Conservation (phyloP, 2,329 filamentous ascomycete genomes). For the Thelonectria rubi region DNA sequence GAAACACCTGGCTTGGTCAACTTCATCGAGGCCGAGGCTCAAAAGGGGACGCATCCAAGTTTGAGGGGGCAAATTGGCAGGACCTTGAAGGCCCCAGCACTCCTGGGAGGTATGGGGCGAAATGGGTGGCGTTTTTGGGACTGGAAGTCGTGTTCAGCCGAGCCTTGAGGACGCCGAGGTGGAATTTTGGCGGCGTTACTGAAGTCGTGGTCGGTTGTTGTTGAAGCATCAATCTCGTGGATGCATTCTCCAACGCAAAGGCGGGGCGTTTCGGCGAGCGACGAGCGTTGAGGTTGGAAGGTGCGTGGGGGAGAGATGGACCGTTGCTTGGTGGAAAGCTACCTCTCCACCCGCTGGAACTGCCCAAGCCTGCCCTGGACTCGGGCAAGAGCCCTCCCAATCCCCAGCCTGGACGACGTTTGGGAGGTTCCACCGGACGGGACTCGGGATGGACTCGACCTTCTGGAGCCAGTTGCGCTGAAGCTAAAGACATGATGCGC, state of each 20-base stretch:
- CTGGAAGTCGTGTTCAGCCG: neutral
- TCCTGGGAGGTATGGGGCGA: constrained; percentile 10
- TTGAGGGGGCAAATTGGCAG: constrained; percentile 7
- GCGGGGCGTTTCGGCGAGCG: constrained; percentile 19
- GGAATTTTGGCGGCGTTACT: neutral
- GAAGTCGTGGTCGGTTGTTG: neutral
- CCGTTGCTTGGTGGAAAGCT: constrained; percentile 41
- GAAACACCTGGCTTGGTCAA: constrained; percentile 7
- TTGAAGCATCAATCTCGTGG: neutral
- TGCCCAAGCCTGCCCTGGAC: constrained; percentile 18
- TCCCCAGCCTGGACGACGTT: no score
- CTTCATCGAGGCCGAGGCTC: constrained; percentile 8
- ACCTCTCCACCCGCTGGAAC: constrained; percentile 5
- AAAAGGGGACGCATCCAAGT: constrained; percentile 15
- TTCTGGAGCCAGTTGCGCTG: constrained; percentile 25
- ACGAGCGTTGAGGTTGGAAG: neutral
- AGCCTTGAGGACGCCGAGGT: neutral
- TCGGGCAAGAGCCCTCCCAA: constrained; percentile 27
- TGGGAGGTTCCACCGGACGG: no score
- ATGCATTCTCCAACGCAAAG: constrained; percentile 11
- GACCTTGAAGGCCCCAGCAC: neutral
- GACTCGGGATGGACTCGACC: constrained; percentile 13
- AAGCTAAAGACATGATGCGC: constrained; percentile 19
- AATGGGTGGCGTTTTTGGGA: constrained; percentile 1
- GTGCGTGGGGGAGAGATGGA: constrained; percentile 26